A percentile compares a stretch with the other conserved stretches of the same genome.
phyloP scores from a whole-genome alignment of 1,284 basidiomycete species.

The Megacollybia platyphylla region DNA sequence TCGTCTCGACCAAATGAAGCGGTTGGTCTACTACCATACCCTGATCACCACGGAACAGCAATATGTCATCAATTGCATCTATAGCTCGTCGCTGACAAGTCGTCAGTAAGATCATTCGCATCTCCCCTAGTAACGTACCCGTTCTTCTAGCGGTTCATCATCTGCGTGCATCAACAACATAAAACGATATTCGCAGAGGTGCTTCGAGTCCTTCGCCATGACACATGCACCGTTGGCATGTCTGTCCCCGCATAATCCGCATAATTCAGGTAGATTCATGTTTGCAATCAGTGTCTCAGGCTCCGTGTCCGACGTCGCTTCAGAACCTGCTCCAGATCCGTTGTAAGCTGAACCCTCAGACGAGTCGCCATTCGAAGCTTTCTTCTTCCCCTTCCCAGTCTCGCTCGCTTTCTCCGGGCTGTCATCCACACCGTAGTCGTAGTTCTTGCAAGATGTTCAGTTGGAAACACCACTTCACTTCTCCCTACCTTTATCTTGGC shows the following conservation, averaged over 20 bases:
- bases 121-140: slow-evolving; percentile 27
- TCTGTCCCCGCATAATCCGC: slow-evolving; percentile 47
- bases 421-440: slow-evolving; percentile 9
- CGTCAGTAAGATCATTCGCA: neutral
- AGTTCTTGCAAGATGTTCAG: neutral
- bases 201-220: slow-evolving; percentile 53
- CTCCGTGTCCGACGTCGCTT: slow-evolving; percentile 10
- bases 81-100: slow-evolving; percentile 2
- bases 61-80: slow-evolving; percentile 4
- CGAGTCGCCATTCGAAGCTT: slow-evolving; percentile 11
- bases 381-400: slow-evolving; percentile 11
- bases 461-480: neutral
- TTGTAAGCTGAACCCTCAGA: slow-evolving; percentile 23
- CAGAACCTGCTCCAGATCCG: slow-evolving; percentile 18
- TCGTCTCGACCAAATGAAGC: slow-evolving; percentile 1
- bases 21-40: slow-evolving; percentile 4
- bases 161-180: slow-evolving; percentile 47
- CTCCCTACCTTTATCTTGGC: slow-evolving; percentile 39
- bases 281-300: slow-evolving; percentile 9
- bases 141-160: slow-evolving; percentile 50
- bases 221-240: slow-evolving; percentile 40
- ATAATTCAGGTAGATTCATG: slow-evolving; percentile 14
- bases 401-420: slow-evolving; percentile 14
- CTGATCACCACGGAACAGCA: slow-evolving; percentile 1
- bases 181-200: slow-evolving; percentile 54